phyloP scores from a whole-genome alignment of 345 rosid genomes.

The Erysimum cheiranthoides region DNA sequence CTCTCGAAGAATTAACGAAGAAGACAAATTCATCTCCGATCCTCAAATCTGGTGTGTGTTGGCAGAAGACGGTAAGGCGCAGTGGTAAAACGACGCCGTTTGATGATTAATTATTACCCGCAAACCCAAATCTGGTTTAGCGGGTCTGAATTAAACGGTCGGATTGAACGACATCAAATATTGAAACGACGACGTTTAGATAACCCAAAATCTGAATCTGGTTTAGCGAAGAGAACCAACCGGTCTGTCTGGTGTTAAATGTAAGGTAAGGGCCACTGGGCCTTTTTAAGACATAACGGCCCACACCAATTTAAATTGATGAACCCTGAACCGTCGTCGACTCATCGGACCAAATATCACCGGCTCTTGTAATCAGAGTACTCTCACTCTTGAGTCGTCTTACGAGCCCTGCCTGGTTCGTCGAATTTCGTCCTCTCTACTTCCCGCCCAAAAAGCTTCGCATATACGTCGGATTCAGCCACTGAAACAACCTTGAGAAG shows the following conservation, averaged over 20 bases:
- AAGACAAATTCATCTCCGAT: conserved; percentile 4
- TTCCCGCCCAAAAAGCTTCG: conserved; percentile 32
- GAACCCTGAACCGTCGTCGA: conserved; percentile 19
- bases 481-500: conserved; percentile 17
- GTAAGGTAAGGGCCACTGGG: not conserved
- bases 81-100: conserved; percentile 8
- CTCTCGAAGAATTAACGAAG: conserved; percentile 1
- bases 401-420: conserved; percentile 17
- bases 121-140: conserved; percentile 2
- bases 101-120: not conserved
- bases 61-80: not conserved
- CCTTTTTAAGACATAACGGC: not conserved
- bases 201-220: not conserved
- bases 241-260: not conserved
- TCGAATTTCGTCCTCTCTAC: conserved; percentile 3
- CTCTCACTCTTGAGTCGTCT: conserved; percentile 10
- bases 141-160: not conserved
- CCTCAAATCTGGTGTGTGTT: conserved; percentile 27
- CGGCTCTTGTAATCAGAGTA: conserved; percentile 17
- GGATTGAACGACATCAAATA: not conserved
- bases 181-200: no score
- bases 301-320: conserved; percentile 13
- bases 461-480: not conserved
- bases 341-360: conserved; percentile 29
- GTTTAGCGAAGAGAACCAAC: conserved; percentile 7